A percentile compares a stretch with the other conserved stretches of the same genome.
Evolutionary conservation across 768 basidiomycete species (phyloP).

Genomic region (Phanerochaete carnosa): DNA sequence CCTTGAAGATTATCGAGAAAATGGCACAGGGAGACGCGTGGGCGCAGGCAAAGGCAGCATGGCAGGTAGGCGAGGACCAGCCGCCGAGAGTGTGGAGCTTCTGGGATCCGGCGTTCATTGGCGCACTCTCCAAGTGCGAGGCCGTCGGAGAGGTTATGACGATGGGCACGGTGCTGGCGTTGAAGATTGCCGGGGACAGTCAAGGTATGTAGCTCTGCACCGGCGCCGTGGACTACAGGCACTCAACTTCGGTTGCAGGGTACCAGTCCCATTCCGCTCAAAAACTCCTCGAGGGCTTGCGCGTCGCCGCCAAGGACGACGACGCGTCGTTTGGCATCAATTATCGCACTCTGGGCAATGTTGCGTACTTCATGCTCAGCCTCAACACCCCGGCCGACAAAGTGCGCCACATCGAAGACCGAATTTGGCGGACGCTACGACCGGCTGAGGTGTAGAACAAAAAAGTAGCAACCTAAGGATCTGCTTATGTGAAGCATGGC

Average conservation of each 20-base stretch:
- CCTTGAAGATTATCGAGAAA: conserved; percentile 63
- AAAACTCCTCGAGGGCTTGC: conserved; percentile 51
- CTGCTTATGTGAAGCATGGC: background rate
- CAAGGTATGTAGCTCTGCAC: conserved; percentile 41
- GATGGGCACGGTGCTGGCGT: conserved; percentile 79
- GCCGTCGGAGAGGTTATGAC: conserved; percentile 78
- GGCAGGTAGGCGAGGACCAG: conserved; percentile 36
- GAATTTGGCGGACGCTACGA: conserved; percentile 32
- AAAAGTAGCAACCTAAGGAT: too few species aligned
- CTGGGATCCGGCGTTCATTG: conserved; percentile 77
- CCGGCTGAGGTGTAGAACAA: background rate
- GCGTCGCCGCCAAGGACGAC: conserved; percentile 27
- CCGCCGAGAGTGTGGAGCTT: conserved; percentile 68
- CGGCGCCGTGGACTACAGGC: conserved; percentile 7
- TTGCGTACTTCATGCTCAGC: conserved; percentile 91
- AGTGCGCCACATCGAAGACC: conserved; percentile 59
- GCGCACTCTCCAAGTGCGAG: conserved; percentile 51
- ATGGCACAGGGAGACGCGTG: conserved; percentile 49
- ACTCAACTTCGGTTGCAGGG: conserved; percentile 26
- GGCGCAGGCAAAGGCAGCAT: conserved; percentile 54
- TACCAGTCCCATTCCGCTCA: conserved; percentile 65
- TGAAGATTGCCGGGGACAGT: conserved; percentile 61
- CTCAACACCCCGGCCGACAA: conserved; percentile 61
- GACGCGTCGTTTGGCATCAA: conserved; percentile 65
- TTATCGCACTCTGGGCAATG: conserved; percentile 84